phyloP scores from a whole-genome alignment of 2,329 filamentous ascomycete genomes.

The Biscogniauxia mediterranea region DNA sequence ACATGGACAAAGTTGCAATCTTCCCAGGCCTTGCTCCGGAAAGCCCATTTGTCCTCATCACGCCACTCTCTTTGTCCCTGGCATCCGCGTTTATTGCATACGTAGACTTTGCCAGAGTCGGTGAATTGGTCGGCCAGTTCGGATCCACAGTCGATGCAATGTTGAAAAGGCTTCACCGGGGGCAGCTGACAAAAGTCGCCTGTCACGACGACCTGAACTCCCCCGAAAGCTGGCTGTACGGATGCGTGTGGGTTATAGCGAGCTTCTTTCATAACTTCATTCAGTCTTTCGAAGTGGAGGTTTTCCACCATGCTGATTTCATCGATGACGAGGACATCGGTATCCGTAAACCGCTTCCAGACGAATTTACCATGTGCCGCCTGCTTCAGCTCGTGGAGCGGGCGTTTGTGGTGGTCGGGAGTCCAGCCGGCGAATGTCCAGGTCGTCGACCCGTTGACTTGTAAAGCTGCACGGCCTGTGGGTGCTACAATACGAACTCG shows the following conservation, averaged over 20 bases:
- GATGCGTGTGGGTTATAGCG: constrained; percentile 12
- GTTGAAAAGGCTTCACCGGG: constrained; percentile 54
- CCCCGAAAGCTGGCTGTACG: constrained; percentile 36
- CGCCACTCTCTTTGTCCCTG: constrained; percentile 35
- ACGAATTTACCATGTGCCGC: constrained; percentile 33
- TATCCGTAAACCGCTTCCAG: constrained; percentile 38
- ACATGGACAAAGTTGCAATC: constrained; percentile 53
- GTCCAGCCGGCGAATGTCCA: constrained; percentile 59
- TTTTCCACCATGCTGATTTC: constrained; percentile 67
- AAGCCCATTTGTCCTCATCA: constrained; percentile 60
- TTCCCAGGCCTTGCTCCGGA: constrained; percentile 53
- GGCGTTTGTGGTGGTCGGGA: constrained; percentile 42
- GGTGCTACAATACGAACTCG: constrained; percentile 55
- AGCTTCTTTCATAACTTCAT: constrained; percentile 43
- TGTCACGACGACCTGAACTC: constrained; percentile 54
- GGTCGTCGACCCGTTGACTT: constrained; percentile 55
- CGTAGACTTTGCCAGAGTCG: constrained; percentile 25
- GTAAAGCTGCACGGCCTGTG: constrained; percentile 57
- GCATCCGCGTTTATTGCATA: constrained; percentile 21
- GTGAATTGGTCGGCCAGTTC: constrained; percentile 15
- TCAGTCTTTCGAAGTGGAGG: constrained; percentile 50
- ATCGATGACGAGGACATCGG: constrained; percentile 60
- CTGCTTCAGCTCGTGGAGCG: constrained; percentile 35
- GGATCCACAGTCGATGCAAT: constrained; percentile 49
- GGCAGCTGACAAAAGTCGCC: constrained; percentile 62